These are phyloP conservation scores for Huntiella abstrusa DNA, from an alignment of 2,329 filamentous ascomycete species.

Conservation along the genomic window DNA sequence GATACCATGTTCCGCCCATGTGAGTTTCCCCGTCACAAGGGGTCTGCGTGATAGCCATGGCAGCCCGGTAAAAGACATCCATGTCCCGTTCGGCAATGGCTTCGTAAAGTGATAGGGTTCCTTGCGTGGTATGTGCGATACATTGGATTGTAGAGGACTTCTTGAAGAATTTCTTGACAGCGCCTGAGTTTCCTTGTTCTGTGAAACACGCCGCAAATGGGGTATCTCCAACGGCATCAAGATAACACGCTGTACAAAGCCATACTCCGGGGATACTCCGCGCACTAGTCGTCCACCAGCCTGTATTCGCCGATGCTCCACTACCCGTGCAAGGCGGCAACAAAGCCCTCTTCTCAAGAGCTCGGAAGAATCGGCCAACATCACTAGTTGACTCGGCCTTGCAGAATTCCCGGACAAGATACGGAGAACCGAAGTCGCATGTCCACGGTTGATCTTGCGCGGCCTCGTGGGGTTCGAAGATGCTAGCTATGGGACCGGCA, in stretches of 20 bases:
- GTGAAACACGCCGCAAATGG: slow-evolving; percentile 15
- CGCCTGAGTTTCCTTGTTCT: too few species aligned
- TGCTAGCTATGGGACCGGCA: slow-evolving; percentile 16
- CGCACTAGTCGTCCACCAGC: slow-evolving; percentile 7
- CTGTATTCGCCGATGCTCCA: neutral
- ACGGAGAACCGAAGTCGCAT: slow-evolving; percentile 17
- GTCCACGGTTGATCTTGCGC: slow-evolving; percentile 16
- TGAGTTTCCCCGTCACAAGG: slow-evolving; percentile 17
- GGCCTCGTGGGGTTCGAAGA: slow-evolving; percentile 17
- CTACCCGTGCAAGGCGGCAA: slow-evolving; percentile 1
- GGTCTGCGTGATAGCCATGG: slow-evolving; percentile 13
- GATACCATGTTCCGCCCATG: slow-evolving; percentile 19
- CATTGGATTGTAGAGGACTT: too few species aligned
- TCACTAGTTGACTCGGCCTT: slow-evolving; percentile 14
- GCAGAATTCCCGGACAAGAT: slow-evolving; percentile 13
- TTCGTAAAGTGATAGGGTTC: neutral
- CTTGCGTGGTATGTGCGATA: too few species aligned
- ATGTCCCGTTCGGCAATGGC: slow-evolving; percentile 16
- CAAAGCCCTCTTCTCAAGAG: neutral
- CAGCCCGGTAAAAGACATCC: slow-evolving; percentile 15
- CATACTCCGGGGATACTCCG: slow-evolving; percentile 15
- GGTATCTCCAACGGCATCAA: slow-evolving; percentile 18
- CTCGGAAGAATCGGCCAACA: slow-evolving; percentile 18
- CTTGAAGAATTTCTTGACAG: too few species aligned
- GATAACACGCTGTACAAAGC: slow-evolving; percentile 20